Percentiles rank a stretch among this genome's conserved stretches.
These are phyloP conservation scores for Glycine tomentella DNA, from an alignment of 306 rosid genomes.

Conservation along the genomic window DNA sequence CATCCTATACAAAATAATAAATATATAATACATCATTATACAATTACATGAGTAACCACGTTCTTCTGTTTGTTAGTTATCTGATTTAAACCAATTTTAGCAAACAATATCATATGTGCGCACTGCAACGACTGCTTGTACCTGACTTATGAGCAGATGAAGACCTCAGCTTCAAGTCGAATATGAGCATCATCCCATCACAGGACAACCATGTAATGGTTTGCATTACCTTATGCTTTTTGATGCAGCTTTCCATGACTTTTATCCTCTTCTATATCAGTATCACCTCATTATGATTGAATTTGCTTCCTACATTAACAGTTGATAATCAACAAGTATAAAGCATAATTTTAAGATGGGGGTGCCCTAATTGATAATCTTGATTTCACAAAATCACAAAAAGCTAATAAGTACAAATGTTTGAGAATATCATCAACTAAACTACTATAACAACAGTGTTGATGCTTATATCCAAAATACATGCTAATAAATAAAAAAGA, in stretches of 20 bases:
- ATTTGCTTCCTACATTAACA: slow-evolving; percentile 37
- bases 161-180: slow-evolving; percentile 33
- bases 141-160: slow-evolving; percentile 6
- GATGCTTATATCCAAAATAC: slow-evolving; percentile 1
- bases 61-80: not conserved
- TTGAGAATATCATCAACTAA: slow-evolving; percentile 23
- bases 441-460: not conserved
- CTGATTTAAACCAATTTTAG: not conserved
- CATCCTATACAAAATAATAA: slow-evolving; percentile 21
- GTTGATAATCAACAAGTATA: slow-evolving; percentile 20
- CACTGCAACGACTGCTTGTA: not conserved
- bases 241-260: not conserved
- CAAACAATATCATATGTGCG: not conserved
- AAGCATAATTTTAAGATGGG: slow-evolving; percentile 16
- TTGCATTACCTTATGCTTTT: not conserved
- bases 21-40: slow-evolving; percentile 34
- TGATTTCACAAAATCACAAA: slow-evolving; percentile 31
- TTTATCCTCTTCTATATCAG: not conserved
- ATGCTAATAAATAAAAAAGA: not conserved
- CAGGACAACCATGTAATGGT: slow-evolving; percentile 3
- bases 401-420: slow-evolving; percentile 4
- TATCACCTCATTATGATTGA: slow-evolving; percentile 14
- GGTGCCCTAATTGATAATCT: slow-evolving; percentile 3
- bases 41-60: slow-evolving; percentile 31
- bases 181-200: slow-evolving; percentile 37